Evolutionary conservation across 305 asterid genomes (phyloP), one percentile per base, ranked within the genome.

Genomic region (Rubia balearica): DNA sequence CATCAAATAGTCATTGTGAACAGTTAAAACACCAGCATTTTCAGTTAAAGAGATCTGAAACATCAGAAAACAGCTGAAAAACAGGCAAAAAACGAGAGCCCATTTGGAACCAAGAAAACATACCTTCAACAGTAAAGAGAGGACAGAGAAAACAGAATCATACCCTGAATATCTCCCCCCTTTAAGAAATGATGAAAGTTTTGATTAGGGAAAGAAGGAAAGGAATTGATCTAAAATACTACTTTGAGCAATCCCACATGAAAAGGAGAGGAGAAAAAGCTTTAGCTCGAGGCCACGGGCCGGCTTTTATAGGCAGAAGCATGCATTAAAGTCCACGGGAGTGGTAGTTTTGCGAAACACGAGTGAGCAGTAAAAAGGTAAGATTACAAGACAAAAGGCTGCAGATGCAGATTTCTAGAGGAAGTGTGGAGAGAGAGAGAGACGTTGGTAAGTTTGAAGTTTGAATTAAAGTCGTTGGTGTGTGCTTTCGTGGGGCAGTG

Each of bases 391-490:
- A 60, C 60, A 55, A 79, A 63, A 76, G 64, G 51, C 40, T 68
- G 53, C 62, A 65, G 66, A 46, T 30, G 8, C 61, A 67, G 70
- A 43, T 21, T 22, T 78, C 63, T 48, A 48, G 55, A 46, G 53
- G n/a, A 46, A 46, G 53, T 46, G 53, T 46, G 53, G 53, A 71
- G 56, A 33, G 59, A 48, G 69, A 40, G 65, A 40, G 81, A 75
- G 70, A 70, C 41, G 40, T 68, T 78, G 72, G 64, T 21, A 60
- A 67, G 79, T 88, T 85, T 77, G 75, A 86, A 90, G 85, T 65
- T 91, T 89, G 89, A 88, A 83, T 71, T 83, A 77, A 89, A 82
- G 86, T 55, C 74, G 73, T 73, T 73, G 79, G 75, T 76, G 76
- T 21, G 62, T 22, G 59, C n/a, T 5, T 41, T 70, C 42, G 73